These are phyloP conservation scores for Lodderomyces parapsilosis DNA, from an alignment of 1,139 yeast species.

Conservation along the genomic window DNA sequence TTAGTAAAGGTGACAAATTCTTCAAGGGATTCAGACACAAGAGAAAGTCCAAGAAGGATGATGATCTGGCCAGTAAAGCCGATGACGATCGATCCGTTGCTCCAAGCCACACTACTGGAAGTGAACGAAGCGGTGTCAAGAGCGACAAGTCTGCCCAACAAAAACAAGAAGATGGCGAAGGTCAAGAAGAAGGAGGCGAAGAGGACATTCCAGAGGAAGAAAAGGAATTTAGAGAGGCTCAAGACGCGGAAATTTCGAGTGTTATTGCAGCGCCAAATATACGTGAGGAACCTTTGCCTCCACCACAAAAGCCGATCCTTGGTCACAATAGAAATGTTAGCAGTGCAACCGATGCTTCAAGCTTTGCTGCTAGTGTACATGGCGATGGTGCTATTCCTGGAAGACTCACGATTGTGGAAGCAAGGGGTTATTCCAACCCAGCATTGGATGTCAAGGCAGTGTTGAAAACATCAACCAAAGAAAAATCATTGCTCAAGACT, in stretches of 20 bases:
- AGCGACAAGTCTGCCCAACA: slow-evolving; percentile 3
- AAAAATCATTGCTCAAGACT: slow-evolving; percentile 65
- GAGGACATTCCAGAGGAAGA: slow-evolving; percentile 15
- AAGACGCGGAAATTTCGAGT: slow-evolving; percentile 11
- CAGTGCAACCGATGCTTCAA: slow-evolving; percentile 25
- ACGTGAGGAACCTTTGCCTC: slow-evolving; percentile 36
- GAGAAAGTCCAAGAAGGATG: slow-evolving; percentile 20
- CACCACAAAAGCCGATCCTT: slow-evolving; percentile 30
- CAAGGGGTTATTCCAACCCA: slow-evolving; percentile 31
- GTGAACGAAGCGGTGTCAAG: slow-evolving; percentile 5
- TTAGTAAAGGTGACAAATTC: slow-evolving; percentile 45
- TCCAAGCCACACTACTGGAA: slow-evolving; percentile 10
- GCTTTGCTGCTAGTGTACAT: slow-evolving; percentile 39
- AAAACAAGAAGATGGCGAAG: slow-evolving; percentile 5
- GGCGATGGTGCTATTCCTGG: slow-evolving; percentile 52
- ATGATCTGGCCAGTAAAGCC: slow-evolving; percentile 2
- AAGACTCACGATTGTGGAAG: slow-evolving; percentile 48
- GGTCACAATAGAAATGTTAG: slow-evolving; percentile 30
- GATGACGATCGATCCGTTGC: slow-evolving; percentile 11
- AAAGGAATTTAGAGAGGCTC: slow-evolving; percentile 13
- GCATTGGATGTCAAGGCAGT: slow-evolving; percentile 51
- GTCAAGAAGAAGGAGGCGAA: slow-evolving; percentile 2
- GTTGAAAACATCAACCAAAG: slow-evolving; percentile 50
- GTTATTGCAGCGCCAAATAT: slow-evolving; percentile 34
- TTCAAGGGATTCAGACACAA: slow-evolving; percentile 32